Evolutionary conservation across 1,139 yeast species (phyloP).

Genomic region (Protomyces arabidopsidicola): DNA sequence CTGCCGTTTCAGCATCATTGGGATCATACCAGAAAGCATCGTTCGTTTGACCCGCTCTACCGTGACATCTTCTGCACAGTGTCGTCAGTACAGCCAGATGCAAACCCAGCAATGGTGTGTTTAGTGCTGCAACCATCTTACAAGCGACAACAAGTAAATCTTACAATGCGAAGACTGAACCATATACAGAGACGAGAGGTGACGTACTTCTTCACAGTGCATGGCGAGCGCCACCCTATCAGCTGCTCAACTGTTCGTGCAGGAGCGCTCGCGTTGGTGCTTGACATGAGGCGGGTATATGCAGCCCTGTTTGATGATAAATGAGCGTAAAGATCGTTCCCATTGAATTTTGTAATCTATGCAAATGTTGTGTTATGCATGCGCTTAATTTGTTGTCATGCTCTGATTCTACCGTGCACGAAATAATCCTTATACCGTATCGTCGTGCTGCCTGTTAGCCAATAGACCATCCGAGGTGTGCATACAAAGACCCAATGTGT

Average conservation of each 20-base stretch:
- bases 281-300: neutral
- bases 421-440: slow-evolving; percentile 1
- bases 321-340: too few species aligned
- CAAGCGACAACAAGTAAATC: neutral
- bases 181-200: neutral
- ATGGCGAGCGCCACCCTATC: neutral
- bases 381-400: too few species aligned
- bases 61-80: neutral
- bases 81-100: neutral
- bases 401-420: neutral
- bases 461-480: neutral
- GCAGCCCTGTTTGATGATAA: too few species aligned
- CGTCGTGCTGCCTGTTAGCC: slow-evolving; percentile 9
- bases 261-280: neutral
- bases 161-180: neutral
- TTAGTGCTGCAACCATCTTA: neutral
- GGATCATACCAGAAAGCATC: neutral
- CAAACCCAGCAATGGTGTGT: neutral
- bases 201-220: neutral
- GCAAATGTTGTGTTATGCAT: too few species aligned
- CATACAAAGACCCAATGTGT: slow-evolving; percentile 15
- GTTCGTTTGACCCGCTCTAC: neutral
- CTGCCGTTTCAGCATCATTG: neutral
- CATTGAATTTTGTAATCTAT: too few species aligned
- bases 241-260: neutral